These are phyloP conservation scores for Neurospora sp. DNA, from an alignment of 2,329 filamentous ascomycete genomes.

Conservation along the genomic window DNA sequence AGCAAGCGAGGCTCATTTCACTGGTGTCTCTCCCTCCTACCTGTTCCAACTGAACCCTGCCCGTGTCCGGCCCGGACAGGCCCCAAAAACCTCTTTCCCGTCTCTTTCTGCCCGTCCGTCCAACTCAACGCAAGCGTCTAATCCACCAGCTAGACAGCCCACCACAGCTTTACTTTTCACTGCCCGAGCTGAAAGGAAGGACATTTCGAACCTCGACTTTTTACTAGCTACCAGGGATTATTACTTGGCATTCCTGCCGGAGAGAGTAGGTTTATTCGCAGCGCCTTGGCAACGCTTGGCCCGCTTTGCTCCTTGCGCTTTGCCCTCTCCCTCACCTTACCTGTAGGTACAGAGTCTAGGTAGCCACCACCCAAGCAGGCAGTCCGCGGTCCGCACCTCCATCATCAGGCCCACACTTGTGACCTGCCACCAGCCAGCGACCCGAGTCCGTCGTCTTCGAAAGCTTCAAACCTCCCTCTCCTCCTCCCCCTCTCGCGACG, in stretches of 20 bases:
- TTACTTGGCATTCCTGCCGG: not conserved
- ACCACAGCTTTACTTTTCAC: not conserved
- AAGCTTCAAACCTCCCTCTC: slow-evolving; percentile 3
- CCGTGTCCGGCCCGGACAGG: not conserved
- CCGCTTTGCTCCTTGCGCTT: not conserved
- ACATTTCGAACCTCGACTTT: not conserved
- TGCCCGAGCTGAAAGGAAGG: not conserved
- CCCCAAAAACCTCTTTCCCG: not conserved
- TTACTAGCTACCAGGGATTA: not conserved
- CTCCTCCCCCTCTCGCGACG: slow-evolving; percentile 5
- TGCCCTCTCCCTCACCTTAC: not conserved
- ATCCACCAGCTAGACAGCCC: not conserved
- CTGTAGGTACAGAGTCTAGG: not conserved
- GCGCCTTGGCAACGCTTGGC: not conserved
- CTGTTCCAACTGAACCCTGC: not conserved
- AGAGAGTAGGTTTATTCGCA: not conserved
- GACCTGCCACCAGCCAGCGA: slow-evolving; percentile 1
- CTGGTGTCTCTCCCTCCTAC: not conserved
- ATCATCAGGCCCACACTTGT: not conserved
- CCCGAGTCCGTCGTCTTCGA: slow-evolving; percentile 4
- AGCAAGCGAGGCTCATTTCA: not conserved
- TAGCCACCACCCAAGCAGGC: not conserved
- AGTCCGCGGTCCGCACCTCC: not conserved
- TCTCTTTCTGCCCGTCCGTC: not conserved
- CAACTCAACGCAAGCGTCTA: not conserved